Evolutionary conservation across 768 basidiomycete genomes (phyloP), one percentile per base, ranked within the genome.

Genomic region (Pholiota conissans): DNA sequence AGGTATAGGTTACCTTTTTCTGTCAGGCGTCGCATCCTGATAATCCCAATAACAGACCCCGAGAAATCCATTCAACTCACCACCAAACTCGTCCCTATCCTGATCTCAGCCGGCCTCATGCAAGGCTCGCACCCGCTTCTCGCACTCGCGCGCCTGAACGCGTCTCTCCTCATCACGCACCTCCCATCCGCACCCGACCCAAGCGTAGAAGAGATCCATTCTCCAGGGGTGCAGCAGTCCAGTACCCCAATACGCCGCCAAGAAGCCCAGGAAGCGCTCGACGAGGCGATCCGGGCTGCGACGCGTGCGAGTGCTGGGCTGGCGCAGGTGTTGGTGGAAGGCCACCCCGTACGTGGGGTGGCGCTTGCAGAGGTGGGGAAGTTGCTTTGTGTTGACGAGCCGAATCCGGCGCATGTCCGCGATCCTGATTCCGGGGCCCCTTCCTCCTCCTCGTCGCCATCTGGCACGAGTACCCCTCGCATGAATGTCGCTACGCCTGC

Each of bases 311-410:
- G 74, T 20, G 72, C 78, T 0, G 93, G 87, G 0, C 65, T 93
- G 5, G 67, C 72, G 3, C 69, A 67, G 11, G 67, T 91, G 2
- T 78, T 93, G 16, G 70, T 75, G 0, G 69, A 75, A 9, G 90
- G 89, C 1, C 94, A 96, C 68, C 93, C 95, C 0, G 80, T 89
- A 1, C 80, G 90, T 0, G 91, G 84, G 0, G 74, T 95, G 22
- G 85, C 89, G 3, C 73, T 88, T 7, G 85, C 87, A 2, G 93
- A 95, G 68, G 76, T 92, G 5, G 93, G 90, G 0, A 95, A 93
- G 72, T 73, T 94, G 6, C 77, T 95, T 5, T 83, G 84, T 0
- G 88, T 93, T 0, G 90, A 93, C 63, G 91, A 93, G 66, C 86
- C 85, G 0, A 69, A 72, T 3, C 82, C 84, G 3, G 69, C 68